phyloP scores from a whole-genome alignment of 2,329 filamentous ascomycete species.

The Xylaria hypoxylon region DNA sequence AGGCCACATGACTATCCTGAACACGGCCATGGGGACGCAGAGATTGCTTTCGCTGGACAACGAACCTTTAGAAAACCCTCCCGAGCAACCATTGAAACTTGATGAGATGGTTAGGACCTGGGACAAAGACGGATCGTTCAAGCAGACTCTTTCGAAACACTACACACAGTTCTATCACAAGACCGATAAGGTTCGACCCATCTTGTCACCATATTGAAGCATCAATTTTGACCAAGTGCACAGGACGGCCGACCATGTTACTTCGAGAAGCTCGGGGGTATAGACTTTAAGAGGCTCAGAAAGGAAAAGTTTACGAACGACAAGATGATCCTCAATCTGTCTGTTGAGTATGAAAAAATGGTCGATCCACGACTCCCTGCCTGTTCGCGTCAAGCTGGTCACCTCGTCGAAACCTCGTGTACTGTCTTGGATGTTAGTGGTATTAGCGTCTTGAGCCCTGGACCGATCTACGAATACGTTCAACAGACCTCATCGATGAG shows the following conservation, averaged over 20 bases:
- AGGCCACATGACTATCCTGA: conserved; percentile 79
- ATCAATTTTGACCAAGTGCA: conserved; percentile 6
- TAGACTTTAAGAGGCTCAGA: conserved; percentile 89
- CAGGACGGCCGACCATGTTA: conserved; percentile 97
- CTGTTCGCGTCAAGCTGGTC: conserved; percentile 90
- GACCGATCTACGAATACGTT: conserved; percentile 89
- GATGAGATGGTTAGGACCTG: conserved; percentile 76
- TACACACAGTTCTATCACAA: conserved; percentile 99
- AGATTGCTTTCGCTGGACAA: conserved; percentile 27
- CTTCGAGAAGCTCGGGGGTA: conserved; percentile 94
- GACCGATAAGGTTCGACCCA: conserved; percentile 76
- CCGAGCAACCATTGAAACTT: conserved; percentile 59
- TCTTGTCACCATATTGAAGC: conserved; percentile 11
- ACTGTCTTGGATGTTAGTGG: conserved; percentile 98
- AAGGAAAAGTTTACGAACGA: conserved; percentile 87
- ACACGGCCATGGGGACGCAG: not conserved
- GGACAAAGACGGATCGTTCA: conserved; percentile 73
- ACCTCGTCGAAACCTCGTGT: conserved; percentile 96
- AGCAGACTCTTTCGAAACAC: conserved; percentile 83
- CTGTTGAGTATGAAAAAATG: conserved; percentile 97
- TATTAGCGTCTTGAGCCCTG: conserved; percentile 83
- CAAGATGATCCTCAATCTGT: conserved; percentile 96
- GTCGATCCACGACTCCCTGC: conserved; percentile 92
- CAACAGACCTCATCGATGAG: conserved; percentile 86
- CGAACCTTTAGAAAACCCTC: conserved; percentile 33